Evolutionary conservation across 345 rosid species (phyloP), one percentile per base, ranked within the genome.

Genomic region (Limnanthes douglasii): DNA sequence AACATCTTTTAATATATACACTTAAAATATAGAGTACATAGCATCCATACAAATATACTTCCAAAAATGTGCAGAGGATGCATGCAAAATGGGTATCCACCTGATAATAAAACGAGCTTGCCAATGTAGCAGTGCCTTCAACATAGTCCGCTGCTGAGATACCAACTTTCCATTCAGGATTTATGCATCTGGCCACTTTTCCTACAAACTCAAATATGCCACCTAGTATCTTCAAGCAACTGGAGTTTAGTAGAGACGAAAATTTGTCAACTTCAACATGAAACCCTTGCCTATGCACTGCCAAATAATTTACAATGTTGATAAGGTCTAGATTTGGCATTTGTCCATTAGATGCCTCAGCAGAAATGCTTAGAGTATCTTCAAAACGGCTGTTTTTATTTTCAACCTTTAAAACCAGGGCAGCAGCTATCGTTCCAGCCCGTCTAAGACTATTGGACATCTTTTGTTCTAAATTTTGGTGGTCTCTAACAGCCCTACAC

Each of bases 311-410:
- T 43, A 80, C 92, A 48, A 84, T 62, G 63, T 90, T 90, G 55
- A 90, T 70, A 45, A 90, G 79, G 48, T 90, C 95, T 31, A 90
- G 76, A 50, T 90, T 90, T 53, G 95, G 95, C 98, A 90, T 90
- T 66, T 80, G 95, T 28, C 94, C 95, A 57, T 90, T 84, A 17
- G 98, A 80, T 42, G 92, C 94, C 68, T 84, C 92, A n/a, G 98
- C 86, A 53, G 58, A 75, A 50, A 84, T 71, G 40, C 56, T 60
- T 25, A 90, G 52, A 25, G 72, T 66, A 56, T 84, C 94, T 52
- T 76, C 85, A 11, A 61, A 61, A 35, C 57, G 27, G 20, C 45
- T 64, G 38, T 51, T 52, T 49, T 43, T 43, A 41, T 79, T 72
- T 7, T 52, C 61, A 66, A 80, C 98, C 70, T 80, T 84, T 62